phyloP scores from a whole-genome alignment of 345 rosid genomes.

The Eucalyptus regnans region DNA sequence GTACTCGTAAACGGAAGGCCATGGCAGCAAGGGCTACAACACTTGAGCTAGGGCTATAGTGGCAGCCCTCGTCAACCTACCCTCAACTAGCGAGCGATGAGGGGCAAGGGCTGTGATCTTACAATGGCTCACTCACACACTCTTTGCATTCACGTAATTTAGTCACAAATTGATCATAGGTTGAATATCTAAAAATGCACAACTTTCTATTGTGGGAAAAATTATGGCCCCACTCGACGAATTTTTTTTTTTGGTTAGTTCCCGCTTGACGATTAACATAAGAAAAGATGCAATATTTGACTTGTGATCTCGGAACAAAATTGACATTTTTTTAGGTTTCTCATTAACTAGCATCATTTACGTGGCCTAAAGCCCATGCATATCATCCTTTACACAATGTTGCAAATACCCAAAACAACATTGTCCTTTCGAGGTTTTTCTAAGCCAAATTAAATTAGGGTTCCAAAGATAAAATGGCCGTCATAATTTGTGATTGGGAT shows the following conservation, averaged over 20 bases:
- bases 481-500: too few relatives aligned
- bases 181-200: too few relatives aligned
- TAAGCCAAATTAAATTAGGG: not conserved
- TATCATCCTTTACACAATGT: not conserved
- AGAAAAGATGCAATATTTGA: not conserved
- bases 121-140: not conserved
- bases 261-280: not conserved
- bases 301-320: not conserved
- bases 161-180: not conserved
- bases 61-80: not conserved
- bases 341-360: fast-evolving
- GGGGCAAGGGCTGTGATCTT: not conserved
- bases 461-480: fast-evolving
- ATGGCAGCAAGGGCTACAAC: not conserved
- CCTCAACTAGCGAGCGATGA: not conserved
- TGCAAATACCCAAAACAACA: not conserved
- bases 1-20: fast-evolving
- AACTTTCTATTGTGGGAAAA: not conserved
- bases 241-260: too few relatives aligned
- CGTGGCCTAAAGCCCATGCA: fast-evolving
- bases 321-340: not conserved
- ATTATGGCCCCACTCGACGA: not conserved
- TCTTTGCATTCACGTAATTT: not conserved
- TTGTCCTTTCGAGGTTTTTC: not conserved
- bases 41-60: not conserved